Evolutionary conservation across 106 monocot genomes (phyloP).

Genomic region (Dioscorea dumetorum): DNA sequence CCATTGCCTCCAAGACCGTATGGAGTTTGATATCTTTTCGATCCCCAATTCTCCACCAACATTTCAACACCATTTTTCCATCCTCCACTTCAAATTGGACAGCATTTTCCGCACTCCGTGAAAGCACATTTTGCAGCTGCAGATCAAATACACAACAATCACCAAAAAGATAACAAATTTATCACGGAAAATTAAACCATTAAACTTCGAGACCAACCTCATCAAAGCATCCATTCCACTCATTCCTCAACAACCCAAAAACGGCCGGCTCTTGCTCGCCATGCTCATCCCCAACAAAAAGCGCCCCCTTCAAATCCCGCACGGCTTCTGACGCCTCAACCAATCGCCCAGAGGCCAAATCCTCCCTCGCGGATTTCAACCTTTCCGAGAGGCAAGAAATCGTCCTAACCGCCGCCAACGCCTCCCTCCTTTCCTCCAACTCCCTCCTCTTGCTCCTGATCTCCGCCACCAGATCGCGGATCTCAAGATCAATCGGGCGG

Average conservation of each 20-base stretch:
- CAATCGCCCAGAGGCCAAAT: slow-evolving; percentile 30
- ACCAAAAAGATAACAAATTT: not conserved
- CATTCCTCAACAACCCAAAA: slow-evolving; percentile 55
- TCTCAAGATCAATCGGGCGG: slow-evolving; percentile 30
- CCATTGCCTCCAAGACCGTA: slow-evolving; percentile 62
- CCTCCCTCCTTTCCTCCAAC: slow-evolving; percentile 55
- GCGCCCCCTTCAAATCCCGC: slow-evolving; percentile 37
- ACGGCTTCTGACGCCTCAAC: slow-evolving; percentile 44
- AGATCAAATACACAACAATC: not conserved
- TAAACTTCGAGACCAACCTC: slow-evolving; percentile 33
- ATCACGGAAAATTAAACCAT: not conserved
- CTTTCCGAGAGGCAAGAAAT: slow-evolving; percentile 29
- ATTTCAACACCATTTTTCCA: slow-evolving; percentile 38
- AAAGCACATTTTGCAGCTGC: slow-evolving; percentile 72
- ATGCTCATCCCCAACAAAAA: slow-evolving; percentile 18
- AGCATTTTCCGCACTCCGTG: slow-evolving; percentile 35
- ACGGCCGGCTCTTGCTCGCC: slow-evolving; percentile 41
- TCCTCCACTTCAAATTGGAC: slow-evolving; percentile 50
- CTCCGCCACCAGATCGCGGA: slow-evolving; percentile 37
- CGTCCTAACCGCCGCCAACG: slow-evolving; percentile 29
- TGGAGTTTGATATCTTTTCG: slow-evolving; percentile 27
- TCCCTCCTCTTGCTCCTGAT: slow-evolving; percentile 44
- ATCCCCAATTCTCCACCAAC: slow-evolving; percentile 6
- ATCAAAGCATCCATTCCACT: slow-evolving; percentile 64
- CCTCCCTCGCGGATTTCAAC: slow-evolving; percentile 29